Base-by-base conservation (phyloP, 2,329 filamentous ascomycete species). In the Dissoconium aciculare region DNA sequence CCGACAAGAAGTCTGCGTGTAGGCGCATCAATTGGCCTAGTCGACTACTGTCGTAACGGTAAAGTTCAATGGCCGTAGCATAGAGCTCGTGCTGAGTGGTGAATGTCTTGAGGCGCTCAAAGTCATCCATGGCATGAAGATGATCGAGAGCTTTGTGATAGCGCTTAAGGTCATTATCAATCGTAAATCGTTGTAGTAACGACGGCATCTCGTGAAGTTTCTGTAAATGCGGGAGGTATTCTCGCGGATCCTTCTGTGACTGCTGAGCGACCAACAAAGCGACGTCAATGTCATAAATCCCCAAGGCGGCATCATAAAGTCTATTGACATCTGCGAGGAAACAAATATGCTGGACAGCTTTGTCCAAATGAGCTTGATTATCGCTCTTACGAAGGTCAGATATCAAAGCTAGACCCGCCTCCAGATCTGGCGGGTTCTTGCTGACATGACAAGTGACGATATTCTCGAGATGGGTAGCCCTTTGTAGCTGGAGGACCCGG, bases 181-280 rank as follows among this genome's bases (percentile, higher is more conserved):
- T 92, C 25, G 74, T 72, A 44, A 85, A 93, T 31, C 74, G 69
- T 26, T 82, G 74, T 12, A 83, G 73, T 8, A 79, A 55, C 8
- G 71, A 65, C 0, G 78, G 59, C 43, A 91, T 67, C 37, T 75
- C 67, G 51, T 94, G 82, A 2, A 98, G 67, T 19, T 75, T 75
- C 49, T 93, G 85, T 30, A 98, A 72, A 50, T 95, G 95, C 3
- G 89, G 89, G 5, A 95, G 69, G 45, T 98, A 98, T 54, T 98
- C 89, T 43, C 84, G 67, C 1, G 89, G 89, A 46, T 98, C 89
- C 51, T 87, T 82, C 56, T 98, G 89, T 0, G 85, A 89, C 51
- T 94, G 85, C 50, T 98, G 89, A 1, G 89, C 89, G 9, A 98
- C 81, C 4, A 94, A 64, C 8, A 98, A 65, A 3, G 87, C 77